phyloP scores from a whole-genome alignment of 257 asterid species.

The Phtheirospermum japonicum region DNA sequence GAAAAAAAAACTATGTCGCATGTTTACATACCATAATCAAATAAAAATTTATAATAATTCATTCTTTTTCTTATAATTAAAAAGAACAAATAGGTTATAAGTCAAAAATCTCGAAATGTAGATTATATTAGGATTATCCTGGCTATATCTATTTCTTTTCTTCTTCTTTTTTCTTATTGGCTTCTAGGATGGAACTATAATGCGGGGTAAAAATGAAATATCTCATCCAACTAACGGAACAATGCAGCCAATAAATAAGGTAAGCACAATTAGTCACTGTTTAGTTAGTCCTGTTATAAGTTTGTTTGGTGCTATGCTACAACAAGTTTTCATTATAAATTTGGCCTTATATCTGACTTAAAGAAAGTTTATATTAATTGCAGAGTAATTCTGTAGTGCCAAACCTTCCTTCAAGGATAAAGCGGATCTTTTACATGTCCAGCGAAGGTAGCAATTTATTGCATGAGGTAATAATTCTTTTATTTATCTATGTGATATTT shows the following conservation, averaged over 20 bases:
- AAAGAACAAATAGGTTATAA: background rate
- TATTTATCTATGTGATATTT: slow-evolving; percentile 3
- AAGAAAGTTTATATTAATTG: slow-evolving; percentile 23
- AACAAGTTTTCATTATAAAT: slow-evolving; percentile 7
- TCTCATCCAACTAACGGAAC: slow-evolving; percentile 84
- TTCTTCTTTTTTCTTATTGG: slow-evolving; percentile 24
- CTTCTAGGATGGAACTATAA: slow-evolving; percentile 81
- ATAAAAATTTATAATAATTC: too few species aligned
- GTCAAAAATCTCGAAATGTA: slow-evolving; percentile 4
- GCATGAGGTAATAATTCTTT: slow-evolving; percentile 67
- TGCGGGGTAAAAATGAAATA: slow-evolving; percentile 94
- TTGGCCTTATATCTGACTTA: slow-evolving; percentile 23
- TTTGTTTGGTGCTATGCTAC: background rate
- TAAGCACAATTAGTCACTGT: slow-evolving; percentile 21
- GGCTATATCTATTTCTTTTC: slow-evolving; percentile 5
- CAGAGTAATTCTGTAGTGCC: slow-evolving; percentile 69
- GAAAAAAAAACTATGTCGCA: background rate
- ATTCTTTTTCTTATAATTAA: too few species aligned
- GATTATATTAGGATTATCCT: slow-evolving; percentile 11
- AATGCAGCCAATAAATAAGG: slow-evolving; percentile 77
- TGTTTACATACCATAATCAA: slow-evolving; percentile 3
- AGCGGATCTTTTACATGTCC: slow-evolving; percentile 92
- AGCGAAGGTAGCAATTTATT: slow-evolving; percentile 90
- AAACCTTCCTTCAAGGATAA: slow-evolving; percentile 76
- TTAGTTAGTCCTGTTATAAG: background rate